Conservation (phyloP, 352 stramenopile genomes). For the Chrysophaeum taylorii region DNA sequence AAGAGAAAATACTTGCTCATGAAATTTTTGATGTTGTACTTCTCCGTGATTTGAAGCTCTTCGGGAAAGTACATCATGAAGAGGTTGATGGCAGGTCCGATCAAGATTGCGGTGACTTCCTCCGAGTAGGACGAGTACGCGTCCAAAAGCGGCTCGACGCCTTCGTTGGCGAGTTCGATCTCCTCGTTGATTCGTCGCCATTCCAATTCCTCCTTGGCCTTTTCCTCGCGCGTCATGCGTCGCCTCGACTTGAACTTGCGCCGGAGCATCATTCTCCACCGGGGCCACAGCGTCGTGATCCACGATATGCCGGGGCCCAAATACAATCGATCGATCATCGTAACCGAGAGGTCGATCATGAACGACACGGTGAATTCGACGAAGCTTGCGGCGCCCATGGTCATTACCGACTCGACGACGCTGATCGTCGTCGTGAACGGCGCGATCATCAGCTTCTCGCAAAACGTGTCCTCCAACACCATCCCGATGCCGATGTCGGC, state of each 20-base stretch:
- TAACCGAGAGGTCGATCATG: constrained; percentile 77
- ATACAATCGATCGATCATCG: constrained; percentile 85
- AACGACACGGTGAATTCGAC: constrained; percentile 85
- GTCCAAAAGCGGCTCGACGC: constrained; percentile 82
- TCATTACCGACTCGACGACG: constrained; percentile 78
- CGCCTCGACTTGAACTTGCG: constrained; percentile 55
- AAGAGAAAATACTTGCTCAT: constrained; percentile 88
- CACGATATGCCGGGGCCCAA: constrained; percentile 69
- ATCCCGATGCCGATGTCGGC: constrained; percentile 64
- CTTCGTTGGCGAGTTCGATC: constrained; percentile 78
- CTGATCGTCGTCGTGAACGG: constrained; percentile 76
- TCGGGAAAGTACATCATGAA: constrained; percentile 64
- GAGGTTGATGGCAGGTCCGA: constrained; percentile 65
- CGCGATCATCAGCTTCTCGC: constrained; percentile 75
- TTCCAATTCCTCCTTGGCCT: constrained; percentile 73
- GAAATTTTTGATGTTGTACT: constrained; percentile 80
- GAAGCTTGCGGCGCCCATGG: constrained; percentile 85
- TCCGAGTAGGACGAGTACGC: constrained; percentile 73
- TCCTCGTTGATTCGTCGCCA: constrained; percentile 83
- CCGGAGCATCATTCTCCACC: constrained; percentile 73
- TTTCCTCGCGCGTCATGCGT: constrained; percentile 77
- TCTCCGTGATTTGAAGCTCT: constrained; percentile 74
- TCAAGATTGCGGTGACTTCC: constrained; percentile 69
- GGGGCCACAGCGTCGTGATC: constrained; percentile 65
- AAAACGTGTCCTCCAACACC: constrained; percentile 63